Evolutionary conservation across 331 rosid species (phyloP).

Genomic region (Malus hybrid): DNA sequence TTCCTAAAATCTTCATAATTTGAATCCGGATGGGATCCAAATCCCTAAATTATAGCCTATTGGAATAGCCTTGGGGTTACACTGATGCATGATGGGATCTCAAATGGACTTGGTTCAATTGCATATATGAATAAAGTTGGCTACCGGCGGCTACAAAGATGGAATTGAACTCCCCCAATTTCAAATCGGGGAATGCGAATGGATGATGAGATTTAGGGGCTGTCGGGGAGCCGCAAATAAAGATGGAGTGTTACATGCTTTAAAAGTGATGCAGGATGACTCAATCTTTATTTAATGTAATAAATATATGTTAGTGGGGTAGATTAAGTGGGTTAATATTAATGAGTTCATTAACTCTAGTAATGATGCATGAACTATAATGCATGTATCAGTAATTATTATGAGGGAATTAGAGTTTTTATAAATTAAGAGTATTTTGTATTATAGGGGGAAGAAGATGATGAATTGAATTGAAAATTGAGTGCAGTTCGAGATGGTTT

Average conservation of each 20-base stretch:
- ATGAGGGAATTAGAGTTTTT: too few relatives aligned
- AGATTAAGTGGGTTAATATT: too few relatives aligned
- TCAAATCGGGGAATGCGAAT: not conserved
- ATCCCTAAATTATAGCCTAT: not conserved
- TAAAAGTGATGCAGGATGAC: not conserved
- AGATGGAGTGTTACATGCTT: not conserved
- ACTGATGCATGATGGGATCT: not conserved
- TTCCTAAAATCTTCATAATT: too few relatives aligned
- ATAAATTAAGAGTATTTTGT: too few relatives aligned
- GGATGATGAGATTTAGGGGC: not conserved
- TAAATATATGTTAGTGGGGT: too few relatives aligned
- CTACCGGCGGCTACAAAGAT: slow-evolving; percentile 7
- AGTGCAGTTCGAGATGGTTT: too few relatives aligned
- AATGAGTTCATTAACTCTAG: too few relatives aligned
- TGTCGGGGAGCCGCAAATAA: not conserved
- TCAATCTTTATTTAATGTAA: too few relatives aligned
- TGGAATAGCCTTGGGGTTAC: not conserved
- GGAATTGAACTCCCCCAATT: not conserved
- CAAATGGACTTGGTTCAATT: not conserved
- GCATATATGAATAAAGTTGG: not conserved
- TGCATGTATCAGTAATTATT: too few relatives aligned
- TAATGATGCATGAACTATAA: too few relatives aligned
- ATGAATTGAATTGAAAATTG: too few relatives aligned
- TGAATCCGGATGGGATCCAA: fast-evolving
- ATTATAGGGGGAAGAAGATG: too few relatives aligned